Evolutionary conservation across 139 green algal genomes (phyloP), one percentile per base, ranked within the genome.

Genomic region (Tetradesmus lagerheimii): DNA sequence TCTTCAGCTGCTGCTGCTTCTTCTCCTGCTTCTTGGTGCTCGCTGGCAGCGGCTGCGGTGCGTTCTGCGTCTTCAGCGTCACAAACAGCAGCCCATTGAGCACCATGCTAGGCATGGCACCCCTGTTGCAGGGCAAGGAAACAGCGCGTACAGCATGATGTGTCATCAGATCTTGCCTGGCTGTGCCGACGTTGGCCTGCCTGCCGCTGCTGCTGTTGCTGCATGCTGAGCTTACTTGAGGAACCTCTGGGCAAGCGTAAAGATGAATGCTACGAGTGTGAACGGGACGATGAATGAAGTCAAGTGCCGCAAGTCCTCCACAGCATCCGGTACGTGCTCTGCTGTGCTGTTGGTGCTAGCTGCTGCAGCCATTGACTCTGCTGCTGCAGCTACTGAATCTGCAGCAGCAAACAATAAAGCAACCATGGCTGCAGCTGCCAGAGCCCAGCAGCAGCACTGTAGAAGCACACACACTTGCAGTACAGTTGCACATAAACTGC

Each of bases 1-100:
- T 37, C 15, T 80, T 62, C 9, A 67, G 27, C 38, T 62, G 38
- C 83, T 80, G 83, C 34, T 57, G 57, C 38, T 64, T 62, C 39
- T 64, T 81, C 64, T 66, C 83, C 64, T 88, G 62, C 83, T 88
- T 88, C 20, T 80, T 64, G 62, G 38, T 80, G 62, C 16, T 35
- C 3, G 82, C 29, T 20, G 27, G 57, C 35, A 25, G 12, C 5
- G 31, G 25, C 38, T 47, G n/a, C 34, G 64, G 18, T 20, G 31
- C n/a, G 14, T n/a, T 39, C 31, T 31, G 53, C 57, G 62, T 77
- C 25, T 35, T 43, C 27, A 80, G 25, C 14, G 82, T 78, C 6
- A 79, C 34, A 25, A 78, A 79, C 57, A 38, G 4, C 31, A 87
- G 35, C 35, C 64, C 47, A 4, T 34, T 34, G 9, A 87, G 57